Conservation (phyloP, 306 rosid species). For the Cajanus cajan region DNA sequence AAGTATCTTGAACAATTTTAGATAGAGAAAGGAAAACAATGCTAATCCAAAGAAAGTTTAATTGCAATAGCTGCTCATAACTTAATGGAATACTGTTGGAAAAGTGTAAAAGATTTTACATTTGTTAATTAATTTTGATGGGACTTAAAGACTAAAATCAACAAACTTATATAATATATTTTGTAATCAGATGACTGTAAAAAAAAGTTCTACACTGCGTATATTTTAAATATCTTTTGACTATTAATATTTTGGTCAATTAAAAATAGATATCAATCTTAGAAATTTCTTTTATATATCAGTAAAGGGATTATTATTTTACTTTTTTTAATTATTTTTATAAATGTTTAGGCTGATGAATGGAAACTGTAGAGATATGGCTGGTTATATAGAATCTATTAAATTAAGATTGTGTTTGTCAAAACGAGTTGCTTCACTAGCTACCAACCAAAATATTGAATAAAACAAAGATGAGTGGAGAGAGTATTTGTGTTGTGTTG, state of each 20-base stretch:
- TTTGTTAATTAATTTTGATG: too few species aligned
- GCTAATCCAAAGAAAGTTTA: background rate
- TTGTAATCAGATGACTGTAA: too few species aligned
- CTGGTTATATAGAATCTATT: background rate
- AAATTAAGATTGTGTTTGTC: background rate
- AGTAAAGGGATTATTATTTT: background rate
- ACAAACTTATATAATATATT: too few species aligned
- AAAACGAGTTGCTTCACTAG: background rate
- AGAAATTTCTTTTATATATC: background rate
- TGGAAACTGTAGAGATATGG: background rate
- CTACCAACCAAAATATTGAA: background rate
- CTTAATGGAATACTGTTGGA: background rate
- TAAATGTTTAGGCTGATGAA: background rate
- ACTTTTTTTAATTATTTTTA: background rate
- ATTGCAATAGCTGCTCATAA: background rate
- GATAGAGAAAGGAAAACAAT: background rate
- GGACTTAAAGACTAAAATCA: too few species aligned
- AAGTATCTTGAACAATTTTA: background rate
- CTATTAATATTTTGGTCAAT: background rate
- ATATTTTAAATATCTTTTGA: background rate
- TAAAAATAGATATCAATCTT: background rate
- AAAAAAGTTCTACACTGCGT: too few species aligned
- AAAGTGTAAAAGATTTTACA: too few species aligned
- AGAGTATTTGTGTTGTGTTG: constrained; percentile 1
- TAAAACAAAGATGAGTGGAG: background rate